Base-by-base conservation (phyloP, 371 early-diverging fungal species). In the Mucor piriformis region DNA sequence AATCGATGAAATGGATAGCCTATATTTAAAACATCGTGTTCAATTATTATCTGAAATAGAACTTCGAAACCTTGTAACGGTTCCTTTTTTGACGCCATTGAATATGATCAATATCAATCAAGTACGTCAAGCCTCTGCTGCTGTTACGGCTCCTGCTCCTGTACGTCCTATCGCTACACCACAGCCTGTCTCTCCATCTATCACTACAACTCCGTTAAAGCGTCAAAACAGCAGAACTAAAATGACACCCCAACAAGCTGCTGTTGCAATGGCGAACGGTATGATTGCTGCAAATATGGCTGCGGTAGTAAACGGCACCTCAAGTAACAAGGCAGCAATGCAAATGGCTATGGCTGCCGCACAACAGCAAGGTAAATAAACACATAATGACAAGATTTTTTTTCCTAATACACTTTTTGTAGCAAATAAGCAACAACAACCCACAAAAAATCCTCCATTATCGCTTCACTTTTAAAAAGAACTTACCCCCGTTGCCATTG, bases 41-140 rank as follows among this genome's bases (percentile, higher is more conserved):
- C 70, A 76, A 23, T 66, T 83, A 7, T 52, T 85, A 13, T 74
- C 82, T 20, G 85, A 85, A 54, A 69, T 61, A 13, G 83, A 85
- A 57, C 77, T 83, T 29, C 74, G 83, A 15, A 79, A 70, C 34
- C 69, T 85, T 18, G 63, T 72, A 42, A 73, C 76, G 8, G 62
- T 72, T 33, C 79, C 76, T 6, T 74, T 68, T 47, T 35, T 70
- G 33, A 66, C 73, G 6, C 75, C 77, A 27, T 49, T 49, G 3
- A 77, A 61, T 25, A 66, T 71, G 50, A 56, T 68, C 27, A 67
- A 59, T 38, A 54, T 56, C 25, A 57, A 53, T 29, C 53, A 63
- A 24, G 49, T 51, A 20, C 51, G 61, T 15, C 33, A 58, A 40
- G 61, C 54, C 34, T 60, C 57, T 12, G 43, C 54, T 34, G 46